Evolutionary conservation across 352 stramenopile species (phyloP).

Genomic region (Globisporangium splendens): DNA sequence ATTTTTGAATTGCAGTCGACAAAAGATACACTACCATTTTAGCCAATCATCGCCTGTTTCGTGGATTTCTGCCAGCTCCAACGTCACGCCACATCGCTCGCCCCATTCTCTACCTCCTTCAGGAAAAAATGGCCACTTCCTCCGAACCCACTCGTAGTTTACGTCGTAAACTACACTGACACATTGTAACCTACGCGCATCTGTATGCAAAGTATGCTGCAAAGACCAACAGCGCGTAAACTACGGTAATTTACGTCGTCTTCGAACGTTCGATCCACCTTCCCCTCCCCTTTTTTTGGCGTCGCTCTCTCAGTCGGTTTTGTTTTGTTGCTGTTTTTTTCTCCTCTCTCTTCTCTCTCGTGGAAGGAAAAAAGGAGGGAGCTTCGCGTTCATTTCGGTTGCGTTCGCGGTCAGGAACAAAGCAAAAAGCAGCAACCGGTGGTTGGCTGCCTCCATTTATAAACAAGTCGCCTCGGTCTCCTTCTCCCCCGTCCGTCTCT

Average conservation of each 20-base stretch:
- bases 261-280: conserved; percentile 4
- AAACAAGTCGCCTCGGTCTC: background rate
- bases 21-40: conserved; percentile 18
- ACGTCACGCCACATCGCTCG: background rate
- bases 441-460: background rate
- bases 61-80: conserved; percentile 27
- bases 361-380: too few relatives aligned
- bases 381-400: conserved; percentile 10
- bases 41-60: conserved; percentile 53
- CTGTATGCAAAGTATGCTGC: too few relatives aligned
- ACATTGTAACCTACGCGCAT: background rate
- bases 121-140: background rate
- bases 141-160: background rate
- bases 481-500: conserved; percentile 1
- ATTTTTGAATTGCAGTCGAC: background rate
- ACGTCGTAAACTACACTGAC: background rate
- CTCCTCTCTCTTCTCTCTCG: too few relatives aligned
- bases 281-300: conserved; percentile 10
- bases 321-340: conserved; percentile 10
- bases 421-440: conserved; percentile 7
- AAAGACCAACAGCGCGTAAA: background rate
- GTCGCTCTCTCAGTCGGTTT: background rate
- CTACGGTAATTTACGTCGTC: background rate
- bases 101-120: background rate
- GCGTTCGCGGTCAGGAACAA: conserved; percentile 28